Conservation (phyloP, 768 basidiomycete genomes). For the Mycena crocata region DNA sequence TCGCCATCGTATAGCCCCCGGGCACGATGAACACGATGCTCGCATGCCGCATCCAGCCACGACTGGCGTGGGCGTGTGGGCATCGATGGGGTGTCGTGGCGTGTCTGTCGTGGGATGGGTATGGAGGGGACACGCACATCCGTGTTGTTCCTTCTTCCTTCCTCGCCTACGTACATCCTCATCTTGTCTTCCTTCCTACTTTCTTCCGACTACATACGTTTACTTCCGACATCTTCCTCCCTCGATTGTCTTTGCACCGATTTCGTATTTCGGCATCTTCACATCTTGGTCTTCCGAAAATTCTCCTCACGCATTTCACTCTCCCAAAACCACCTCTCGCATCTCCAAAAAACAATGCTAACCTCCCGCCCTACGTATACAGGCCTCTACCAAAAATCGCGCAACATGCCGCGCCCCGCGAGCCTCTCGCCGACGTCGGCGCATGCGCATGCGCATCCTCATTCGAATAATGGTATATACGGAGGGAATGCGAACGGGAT, state of each 20-base stretch:
- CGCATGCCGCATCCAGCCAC: conserved; percentile 22
- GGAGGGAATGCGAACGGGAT: no score
- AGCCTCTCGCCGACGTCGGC: conserved; percentile 54
- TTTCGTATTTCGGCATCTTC: conserved; percentile 17
- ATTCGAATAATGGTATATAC: no score
- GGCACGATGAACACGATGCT: conserved; percentile 20
- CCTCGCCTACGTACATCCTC: no score
- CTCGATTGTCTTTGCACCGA: no score
- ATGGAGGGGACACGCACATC: no score
- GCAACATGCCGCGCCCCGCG: conserved; percentile 78
- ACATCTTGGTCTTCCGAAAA: conserved; percentile 16
- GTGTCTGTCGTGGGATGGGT: conserved; percentile 20
- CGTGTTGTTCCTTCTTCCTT: background rate
- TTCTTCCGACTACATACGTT: no score
- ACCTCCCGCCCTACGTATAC: conserved; percentile 50
- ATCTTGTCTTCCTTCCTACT: no score
- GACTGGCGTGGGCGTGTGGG: background rate
- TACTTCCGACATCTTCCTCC: no score
- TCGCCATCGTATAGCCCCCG: conserved; percentile 17
- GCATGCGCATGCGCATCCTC: conserved; percentile 28
- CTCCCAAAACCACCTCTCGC: conserved; percentile 24
- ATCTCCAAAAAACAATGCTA: conserved; percentile 38
- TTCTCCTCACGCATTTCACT: conserved; percentile 40
- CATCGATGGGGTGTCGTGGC: conserved; percentile 15
- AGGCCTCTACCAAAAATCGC: conserved; percentile 90